These are phyloP conservation scores for Capronia americana DNA, from an alignment of 2,329 filamentous ascomycete species.

Conservation along the genomic window DNA sequence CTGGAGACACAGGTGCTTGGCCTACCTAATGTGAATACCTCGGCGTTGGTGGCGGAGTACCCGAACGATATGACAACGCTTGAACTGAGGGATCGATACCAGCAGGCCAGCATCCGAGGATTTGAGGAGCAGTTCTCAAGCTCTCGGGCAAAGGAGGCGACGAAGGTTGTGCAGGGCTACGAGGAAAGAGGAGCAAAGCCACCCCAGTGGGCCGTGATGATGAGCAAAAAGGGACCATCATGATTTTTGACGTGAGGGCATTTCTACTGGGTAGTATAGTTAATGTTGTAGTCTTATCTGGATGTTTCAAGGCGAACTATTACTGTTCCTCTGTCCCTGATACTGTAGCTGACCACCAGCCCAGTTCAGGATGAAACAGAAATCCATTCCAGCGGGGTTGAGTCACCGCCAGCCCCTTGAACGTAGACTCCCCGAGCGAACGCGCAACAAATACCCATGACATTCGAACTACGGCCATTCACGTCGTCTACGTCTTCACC, in stretches of 20 bases:
- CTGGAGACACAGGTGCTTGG: not conserved
- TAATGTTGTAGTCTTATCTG: not conserved
- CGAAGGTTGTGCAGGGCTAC: not conserved
- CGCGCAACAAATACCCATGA: too few relatives aligned
- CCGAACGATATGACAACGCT: not conserved
- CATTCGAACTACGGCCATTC: not conserved
- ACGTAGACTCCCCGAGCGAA: too few relatives aligned
- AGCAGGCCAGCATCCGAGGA: not conserved
- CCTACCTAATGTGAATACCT: not conserved
- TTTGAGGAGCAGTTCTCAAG: not conserved
- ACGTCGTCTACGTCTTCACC: not conserved
- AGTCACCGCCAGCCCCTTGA: too few relatives aligned
- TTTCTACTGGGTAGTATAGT: not conserved
- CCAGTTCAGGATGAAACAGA: not conserved
- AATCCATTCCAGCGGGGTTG: too few relatives aligned
- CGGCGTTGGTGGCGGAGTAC: not conserved
- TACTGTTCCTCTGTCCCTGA: not conserved
- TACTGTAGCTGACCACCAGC: too few relatives aligned
- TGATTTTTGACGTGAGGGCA: not conserved
- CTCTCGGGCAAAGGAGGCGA: not conserved
- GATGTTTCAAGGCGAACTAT: not conserved
- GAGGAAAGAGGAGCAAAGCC: not conserved
- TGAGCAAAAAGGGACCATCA: not conserved
- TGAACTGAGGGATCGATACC: not conserved
- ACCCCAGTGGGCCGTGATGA: not conserved